Evolutionary conservation across 2,329 filamentous ascomycete species (phyloP).

Genomic region (Xylariaceae sp.): DNA sequence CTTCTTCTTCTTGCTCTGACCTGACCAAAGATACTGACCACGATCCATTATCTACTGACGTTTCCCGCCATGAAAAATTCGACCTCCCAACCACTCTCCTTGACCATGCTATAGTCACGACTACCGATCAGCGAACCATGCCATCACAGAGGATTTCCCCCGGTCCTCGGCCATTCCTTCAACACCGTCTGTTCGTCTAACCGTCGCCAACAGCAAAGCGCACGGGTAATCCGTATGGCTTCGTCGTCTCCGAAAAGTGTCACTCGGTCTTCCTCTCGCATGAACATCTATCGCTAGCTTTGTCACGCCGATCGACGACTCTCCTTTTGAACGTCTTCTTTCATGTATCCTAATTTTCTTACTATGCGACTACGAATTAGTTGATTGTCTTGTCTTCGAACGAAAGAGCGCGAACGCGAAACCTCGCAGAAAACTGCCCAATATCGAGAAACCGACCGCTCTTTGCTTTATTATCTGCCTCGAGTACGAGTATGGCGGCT

Average conservation of each 20-base stretch:
- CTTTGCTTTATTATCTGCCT: not conserved
- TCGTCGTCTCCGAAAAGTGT: not conserved
- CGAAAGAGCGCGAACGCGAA: not conserved
- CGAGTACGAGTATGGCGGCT: slow-evolving; percentile 6
- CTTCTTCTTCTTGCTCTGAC: not conserved
- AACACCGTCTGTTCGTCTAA: not conserved
- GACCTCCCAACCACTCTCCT: not conserved
- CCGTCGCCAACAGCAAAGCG: not conserved
- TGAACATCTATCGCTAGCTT: not conserved
- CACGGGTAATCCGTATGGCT: not conserved
- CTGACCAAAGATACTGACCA: not conserved
- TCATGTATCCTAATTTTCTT: not conserved
- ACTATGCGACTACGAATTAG: slow-evolving; percentile 8
- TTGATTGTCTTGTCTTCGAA: slow-evolving; percentile 2
- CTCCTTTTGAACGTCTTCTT: not conserved
- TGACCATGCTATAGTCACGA: not conserved
- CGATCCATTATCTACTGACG: no score
- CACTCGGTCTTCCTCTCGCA: not conserved
- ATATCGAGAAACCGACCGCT: not conserved
- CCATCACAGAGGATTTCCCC: not conserved
- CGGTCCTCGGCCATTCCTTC: slow-evolving; percentile 11
- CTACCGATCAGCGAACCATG: not conserved
- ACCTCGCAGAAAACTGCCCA: not conserved
- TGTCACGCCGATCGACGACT: not conserved
- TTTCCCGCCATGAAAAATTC: not conserved